Conservation (phyloP, 805 yeast species). For the Candida qinlingensis region DNA sequence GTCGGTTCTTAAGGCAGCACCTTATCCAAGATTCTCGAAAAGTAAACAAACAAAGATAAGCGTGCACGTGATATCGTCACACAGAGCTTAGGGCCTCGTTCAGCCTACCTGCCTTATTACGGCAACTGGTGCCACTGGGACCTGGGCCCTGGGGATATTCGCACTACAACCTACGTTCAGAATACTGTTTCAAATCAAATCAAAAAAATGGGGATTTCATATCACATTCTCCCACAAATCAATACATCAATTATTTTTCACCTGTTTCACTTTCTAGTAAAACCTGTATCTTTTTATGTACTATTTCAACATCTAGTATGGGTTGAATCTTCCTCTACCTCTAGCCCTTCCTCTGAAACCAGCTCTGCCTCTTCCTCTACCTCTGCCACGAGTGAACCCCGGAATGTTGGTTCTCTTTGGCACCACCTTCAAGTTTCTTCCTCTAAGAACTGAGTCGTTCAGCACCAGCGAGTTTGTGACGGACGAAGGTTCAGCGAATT, state of each 20-base stretch:
- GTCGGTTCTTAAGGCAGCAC: not conserved
- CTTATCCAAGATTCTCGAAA: not conserved
- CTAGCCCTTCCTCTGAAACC: conserved; percentile 30
- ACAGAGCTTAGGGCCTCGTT: no score
- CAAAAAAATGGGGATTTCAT: no score
- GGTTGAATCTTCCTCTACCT: conserved; percentile 39
- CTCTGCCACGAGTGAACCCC: conserved; percentile 46
- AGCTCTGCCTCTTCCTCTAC: conserved; percentile 48
- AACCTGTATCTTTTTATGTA: not conserved
- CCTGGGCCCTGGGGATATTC: no score
- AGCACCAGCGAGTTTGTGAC: conserved; percentile 61
- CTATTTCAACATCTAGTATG: conserved; percentile 29
- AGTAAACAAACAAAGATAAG: not conserved
- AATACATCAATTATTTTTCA: no score
- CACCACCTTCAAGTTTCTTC: conserved; percentile 65
- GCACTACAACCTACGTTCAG: no score
- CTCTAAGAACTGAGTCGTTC: conserved; percentile 62
- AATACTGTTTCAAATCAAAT: no score
- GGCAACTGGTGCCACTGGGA: no score
- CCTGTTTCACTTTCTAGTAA: no score
- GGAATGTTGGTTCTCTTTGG: conserved; percentile 82
- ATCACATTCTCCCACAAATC: no score
- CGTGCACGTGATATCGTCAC: no score
- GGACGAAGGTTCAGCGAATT: conserved; percentile 62
- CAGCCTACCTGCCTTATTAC: no score